Conservation (phyloP, 2,329 filamentous ascomycete genomes). For the Fusarium duplospermum region DNA sequence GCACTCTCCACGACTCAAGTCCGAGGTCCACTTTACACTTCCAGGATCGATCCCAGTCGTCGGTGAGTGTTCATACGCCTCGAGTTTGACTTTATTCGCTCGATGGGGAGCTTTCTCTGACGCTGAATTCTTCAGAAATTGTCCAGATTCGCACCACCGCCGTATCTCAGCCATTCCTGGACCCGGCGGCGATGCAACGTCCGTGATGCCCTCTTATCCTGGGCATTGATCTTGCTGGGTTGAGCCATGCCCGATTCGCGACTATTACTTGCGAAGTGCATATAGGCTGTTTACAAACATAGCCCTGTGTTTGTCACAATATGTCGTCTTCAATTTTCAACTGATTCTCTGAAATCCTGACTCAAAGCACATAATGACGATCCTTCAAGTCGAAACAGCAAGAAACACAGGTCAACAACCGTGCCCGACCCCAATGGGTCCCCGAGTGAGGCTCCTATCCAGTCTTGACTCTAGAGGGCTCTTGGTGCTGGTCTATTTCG, state of each 20-base stretch:
- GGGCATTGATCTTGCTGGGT: not conserved
- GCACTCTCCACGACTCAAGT: conserved; percentile 40
- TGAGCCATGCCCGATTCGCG: conserved; percentile 3
- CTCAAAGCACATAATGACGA: not conserved
- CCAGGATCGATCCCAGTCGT: conserved; percentile 43
- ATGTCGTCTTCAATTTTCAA: not conserved
- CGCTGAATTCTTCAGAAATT: conserved; percentile 33
- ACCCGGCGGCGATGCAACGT: conserved; percentile 42
- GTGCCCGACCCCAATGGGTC: not conserved
- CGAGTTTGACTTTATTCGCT: not conserved
- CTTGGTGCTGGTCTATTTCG: not conserved
- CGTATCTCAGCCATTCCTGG: conserved; percentile 51
- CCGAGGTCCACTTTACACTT: conserved; percentile 46
- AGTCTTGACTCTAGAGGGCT: not conserved
- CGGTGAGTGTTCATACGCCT: conserved; percentile 34
- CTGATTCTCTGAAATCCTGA: not conserved
- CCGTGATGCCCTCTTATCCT: conserved; percentile 11
- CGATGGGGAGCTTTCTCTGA: not conserved
- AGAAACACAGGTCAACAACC: not conserved
- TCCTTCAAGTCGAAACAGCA: not conserved
- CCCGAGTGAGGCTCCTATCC: not conserved
- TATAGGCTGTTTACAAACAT: not conserved
- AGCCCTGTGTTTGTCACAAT: not conserved
- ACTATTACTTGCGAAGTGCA: not conserved
- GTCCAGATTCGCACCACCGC: conserved; percentile 44